phyloP scores from a whole-genome alignment of 2,329 filamentous ascomycete species.

The Atkinsonella texensis region DNA sequence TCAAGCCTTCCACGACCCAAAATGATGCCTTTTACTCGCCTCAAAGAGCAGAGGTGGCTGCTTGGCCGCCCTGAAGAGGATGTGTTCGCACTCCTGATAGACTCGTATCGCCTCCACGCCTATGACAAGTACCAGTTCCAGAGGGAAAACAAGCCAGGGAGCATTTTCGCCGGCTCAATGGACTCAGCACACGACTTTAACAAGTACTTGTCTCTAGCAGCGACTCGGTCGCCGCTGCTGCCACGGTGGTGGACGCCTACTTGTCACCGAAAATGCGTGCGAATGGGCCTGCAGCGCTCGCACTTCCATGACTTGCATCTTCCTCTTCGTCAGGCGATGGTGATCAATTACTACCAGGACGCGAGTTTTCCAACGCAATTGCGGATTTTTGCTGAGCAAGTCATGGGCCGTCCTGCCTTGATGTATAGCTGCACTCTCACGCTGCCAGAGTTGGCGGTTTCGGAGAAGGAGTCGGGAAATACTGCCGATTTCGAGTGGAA shows the following conservation, averaged over 20 bases:
- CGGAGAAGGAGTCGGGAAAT: neutral
- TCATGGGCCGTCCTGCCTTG: conserved; percentile 8
- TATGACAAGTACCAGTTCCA: conserved; percentile 18
- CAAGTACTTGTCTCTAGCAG: conserved; percentile 16
- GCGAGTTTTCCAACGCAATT: conserved; percentile 28
- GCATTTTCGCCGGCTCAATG: conserved; percentile 10
- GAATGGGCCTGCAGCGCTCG: conserved; percentile 10
- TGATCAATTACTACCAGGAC: conserved; percentile 26
- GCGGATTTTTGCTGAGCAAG: conserved; percentile 27
- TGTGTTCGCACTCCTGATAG: conserved; percentile 30
- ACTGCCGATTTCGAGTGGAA: conserved; percentile 2
- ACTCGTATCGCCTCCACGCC: conserved; percentile 29
- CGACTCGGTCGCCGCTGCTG: conserved; percentile 14
- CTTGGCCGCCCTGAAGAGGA: conserved; percentile 25
- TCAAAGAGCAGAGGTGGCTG: conserved; percentile 23
- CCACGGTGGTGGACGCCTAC: conserved; percentile 27
- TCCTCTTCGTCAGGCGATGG: conserved; percentile 16
- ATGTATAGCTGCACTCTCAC: neutral
- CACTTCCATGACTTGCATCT: conserved; percentile 15
- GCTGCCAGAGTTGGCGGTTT: neutral
- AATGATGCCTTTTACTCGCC: conserved; percentile 20
- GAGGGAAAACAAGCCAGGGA: conserved; percentile 8
- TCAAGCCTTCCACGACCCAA: conserved; percentile 13
- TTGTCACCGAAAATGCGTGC: conserved; percentile 21
- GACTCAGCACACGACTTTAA: conserved; percentile 18